These are phyloP conservation scores for Proliferodiscus dingleyae DNA, from an alignment of 2,329 filamentous ascomycete genomes.

Conservation along the genomic window DNA sequence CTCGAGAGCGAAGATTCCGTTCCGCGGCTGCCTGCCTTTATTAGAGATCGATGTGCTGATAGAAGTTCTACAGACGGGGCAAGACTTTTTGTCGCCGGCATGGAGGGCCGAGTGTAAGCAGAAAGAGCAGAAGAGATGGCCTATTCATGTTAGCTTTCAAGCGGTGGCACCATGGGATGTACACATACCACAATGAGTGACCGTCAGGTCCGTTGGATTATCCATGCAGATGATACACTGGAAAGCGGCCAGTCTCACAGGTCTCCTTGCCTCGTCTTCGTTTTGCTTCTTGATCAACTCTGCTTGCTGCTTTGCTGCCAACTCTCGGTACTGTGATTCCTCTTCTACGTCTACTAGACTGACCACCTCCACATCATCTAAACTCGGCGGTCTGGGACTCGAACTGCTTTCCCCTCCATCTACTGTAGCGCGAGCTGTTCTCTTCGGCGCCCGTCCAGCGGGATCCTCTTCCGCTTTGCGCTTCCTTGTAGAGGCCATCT, in stretches of 20 bases:
- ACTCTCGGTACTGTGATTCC: constrained; percentile 23
- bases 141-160: constrained; percentile 35
- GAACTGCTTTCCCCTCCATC: neutral
- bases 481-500: constrained; percentile 20
- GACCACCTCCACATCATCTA: constrained; percentile 20
- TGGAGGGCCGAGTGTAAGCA: constrained; percentile 58
- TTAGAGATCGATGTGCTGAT: constrained; percentile 45
- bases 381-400: constrained; percentile 5
- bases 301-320: constrained; percentile 23
- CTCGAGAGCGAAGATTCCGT: constrained; percentile 54
- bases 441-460: constrained; percentile 8
- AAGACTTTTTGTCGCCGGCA: constrained; percentile 52
- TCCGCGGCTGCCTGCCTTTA: constrained; percentile 34
- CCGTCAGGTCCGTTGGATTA: constrained; percentile 50
- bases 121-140: constrained; percentile 59
- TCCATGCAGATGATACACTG: constrained; percentile 68
- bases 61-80: constrained; percentile 59
- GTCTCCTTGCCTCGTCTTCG: constrained; percentile 43
- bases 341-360: constrained; percentile 28
- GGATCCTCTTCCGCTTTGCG: constrained; percentile 20
- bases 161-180: neutral
- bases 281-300: constrained; percentile 34
- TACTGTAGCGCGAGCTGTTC: constrained; percentile 3
- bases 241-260: constrained; percentile 48
- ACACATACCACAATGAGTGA: constrained; percentile 61